These are phyloP conservation scores for Macadamia tetraphylla DNA, from an alignment of 164 flowering plant genomes.

Conservation along the genomic window DNA sequence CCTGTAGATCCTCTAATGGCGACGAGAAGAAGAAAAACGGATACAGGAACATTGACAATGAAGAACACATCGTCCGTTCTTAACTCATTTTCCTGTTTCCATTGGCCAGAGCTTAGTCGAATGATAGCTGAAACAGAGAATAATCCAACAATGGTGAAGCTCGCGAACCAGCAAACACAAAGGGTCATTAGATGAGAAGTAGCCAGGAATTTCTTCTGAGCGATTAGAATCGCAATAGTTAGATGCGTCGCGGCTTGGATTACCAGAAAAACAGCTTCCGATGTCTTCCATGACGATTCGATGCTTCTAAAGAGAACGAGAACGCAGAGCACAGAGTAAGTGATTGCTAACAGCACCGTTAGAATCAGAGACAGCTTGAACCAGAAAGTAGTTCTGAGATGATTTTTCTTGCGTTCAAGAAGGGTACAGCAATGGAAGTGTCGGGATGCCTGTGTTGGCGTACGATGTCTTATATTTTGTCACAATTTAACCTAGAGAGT, in stretches of 20 bases:
- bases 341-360: slow-evolving; percentile 39
- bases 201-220: slow-evolving; percentile 65
- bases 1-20: slow-evolving; percentile 73
- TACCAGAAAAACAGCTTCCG: slow-evolving; percentile 51
- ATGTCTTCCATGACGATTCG: slow-evolving; percentile 36
- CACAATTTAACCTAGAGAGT: too few species aligned
- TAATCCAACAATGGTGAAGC: slow-evolving; percentile 32
- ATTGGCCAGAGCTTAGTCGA: slow-evolving; percentile 26
- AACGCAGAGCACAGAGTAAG: slow-evolving; percentile 33
- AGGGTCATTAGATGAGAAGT: slow-evolving; percentile 56
- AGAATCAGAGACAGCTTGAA: slow-evolving; percentile 47
- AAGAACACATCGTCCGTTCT: slow-evolving; percentile 49
- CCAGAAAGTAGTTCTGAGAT: slow-evolving; percentile 31
- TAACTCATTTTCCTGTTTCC: slow-evolving; percentile 19
- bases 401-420: slow-evolving; percentile 17
- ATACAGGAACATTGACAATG: slow-evolving; percentile 37
- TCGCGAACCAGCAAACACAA: slow-evolving; percentile 57
- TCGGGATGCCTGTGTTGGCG: slow-evolving; percentile 6
- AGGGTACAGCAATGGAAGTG: slow-evolving; percentile 35
- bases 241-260: slow-evolving; percentile 54
- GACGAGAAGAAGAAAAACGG: slow-evolving; percentile 35
- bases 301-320: slow-evolving; percentile 27
- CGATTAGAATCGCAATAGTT: slow-evolving; percentile 38
- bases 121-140: slow-evolving; percentile 43
- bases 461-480: too few species aligned